phyloP scores from a whole-genome alignment of 2,329 filamentous ascomycete species.

The Xylaria sp. region DNA sequence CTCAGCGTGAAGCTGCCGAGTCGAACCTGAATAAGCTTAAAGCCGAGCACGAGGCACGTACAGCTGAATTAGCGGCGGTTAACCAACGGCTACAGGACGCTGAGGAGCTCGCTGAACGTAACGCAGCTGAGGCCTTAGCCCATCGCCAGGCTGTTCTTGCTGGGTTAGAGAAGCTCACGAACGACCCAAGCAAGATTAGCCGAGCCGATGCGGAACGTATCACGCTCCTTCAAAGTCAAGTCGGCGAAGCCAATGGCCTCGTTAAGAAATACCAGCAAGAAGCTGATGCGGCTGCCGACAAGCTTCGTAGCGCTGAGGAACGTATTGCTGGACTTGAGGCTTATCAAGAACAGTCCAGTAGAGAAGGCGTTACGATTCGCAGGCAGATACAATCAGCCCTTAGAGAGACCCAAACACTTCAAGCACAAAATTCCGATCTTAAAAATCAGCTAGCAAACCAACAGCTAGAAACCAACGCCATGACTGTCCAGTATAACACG shows the following conservation, averaged over 20 bases:
- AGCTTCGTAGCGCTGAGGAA: conserved; percentile 91
- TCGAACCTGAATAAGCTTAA: conserved; percentile 80
- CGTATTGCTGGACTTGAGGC: conserved; percentile 95
- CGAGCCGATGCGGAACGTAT: conserved; percentile 73
- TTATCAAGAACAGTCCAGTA: conserved; percentile 96
- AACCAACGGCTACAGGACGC: conserved; percentile 82
- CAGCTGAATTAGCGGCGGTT: conserved; percentile 78
- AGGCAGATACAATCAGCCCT: conserved; percentile 88
- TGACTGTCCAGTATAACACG: conserved; percentile 90
- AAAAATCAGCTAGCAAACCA: conserved; percentile 85
- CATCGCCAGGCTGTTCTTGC: conserved; percentile 85
- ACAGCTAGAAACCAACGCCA: conserved; percentile 92
- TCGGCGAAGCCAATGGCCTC: conserved; percentile 79
- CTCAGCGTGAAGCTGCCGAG: conserved; percentile 79
- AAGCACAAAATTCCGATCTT: conserved; percentile 82
- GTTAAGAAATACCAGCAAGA: conserved; percentile 91
- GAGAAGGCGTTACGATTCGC: conserved; percentile 89
- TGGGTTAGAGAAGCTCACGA: conserved; percentile 80
- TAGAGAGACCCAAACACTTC: conserved; percentile 84
- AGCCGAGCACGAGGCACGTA: conserved; percentile 83
- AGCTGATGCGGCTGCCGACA: conserved; percentile 87
- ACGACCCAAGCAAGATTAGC: conserved; percentile 60
- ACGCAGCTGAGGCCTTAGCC: conserved; percentile 86
- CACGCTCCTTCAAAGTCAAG: conserved; percentile 79
- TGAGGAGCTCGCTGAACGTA: conserved; percentile 87